Conservation (phyloP, 202 grass and related monocot genomes). For the Bolboschoenoplectus hybrid region DNA sequence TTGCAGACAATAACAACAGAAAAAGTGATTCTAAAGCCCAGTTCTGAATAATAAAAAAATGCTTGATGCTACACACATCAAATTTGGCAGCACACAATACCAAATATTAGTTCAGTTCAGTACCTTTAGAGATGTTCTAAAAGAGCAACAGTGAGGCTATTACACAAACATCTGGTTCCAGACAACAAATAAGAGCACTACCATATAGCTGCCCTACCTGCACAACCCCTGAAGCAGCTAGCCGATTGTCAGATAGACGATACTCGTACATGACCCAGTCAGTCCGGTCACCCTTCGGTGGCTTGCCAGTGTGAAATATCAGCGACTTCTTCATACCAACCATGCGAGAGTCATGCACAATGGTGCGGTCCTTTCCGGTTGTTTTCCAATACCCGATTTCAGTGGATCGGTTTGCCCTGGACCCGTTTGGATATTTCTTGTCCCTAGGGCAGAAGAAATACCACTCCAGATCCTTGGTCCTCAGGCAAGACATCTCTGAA, state of each 20-base stretch:
- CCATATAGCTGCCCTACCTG: conserved; percentile 48
- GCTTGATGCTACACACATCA: conserved; percentile 15
- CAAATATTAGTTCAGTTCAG: background rate
- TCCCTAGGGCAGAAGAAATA: conserved; percentile 87
- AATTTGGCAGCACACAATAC: background rate
- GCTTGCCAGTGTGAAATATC: conserved; percentile 88
- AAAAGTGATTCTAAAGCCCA: background rate
- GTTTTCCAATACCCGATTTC: conserved; percentile 94
- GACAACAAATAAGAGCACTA: background rate
- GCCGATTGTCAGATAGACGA: conserved; percentile 52
- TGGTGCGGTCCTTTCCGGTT: conserved; percentile 78
- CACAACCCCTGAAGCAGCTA: conserved; percentile 60
- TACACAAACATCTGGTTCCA: background rate
- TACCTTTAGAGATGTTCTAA: no score
- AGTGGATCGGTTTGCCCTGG: conserved; percentile 67
- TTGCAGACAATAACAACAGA: background rate
- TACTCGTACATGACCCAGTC: conserved; percentile 99
- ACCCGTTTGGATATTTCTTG: conserved; percentile 93
- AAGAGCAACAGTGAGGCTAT: no score
- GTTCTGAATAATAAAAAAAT: background rate
- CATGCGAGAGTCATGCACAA: conserved; percentile 56
- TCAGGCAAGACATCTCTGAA: conserved; percentile 69
- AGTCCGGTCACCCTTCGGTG: conserved; percentile 75
- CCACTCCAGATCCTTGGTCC: conserved; percentile 89
- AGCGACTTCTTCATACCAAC: conserved; percentile 87